Percentiles rank a stretch among this genome's conserved stretches.
These are phyloP conservation scores for Pseudogymnoascus sp. DNA, from an alignment of 2,329 filamentous ascomycete genomes.

Conservation along the genomic window DNA sequence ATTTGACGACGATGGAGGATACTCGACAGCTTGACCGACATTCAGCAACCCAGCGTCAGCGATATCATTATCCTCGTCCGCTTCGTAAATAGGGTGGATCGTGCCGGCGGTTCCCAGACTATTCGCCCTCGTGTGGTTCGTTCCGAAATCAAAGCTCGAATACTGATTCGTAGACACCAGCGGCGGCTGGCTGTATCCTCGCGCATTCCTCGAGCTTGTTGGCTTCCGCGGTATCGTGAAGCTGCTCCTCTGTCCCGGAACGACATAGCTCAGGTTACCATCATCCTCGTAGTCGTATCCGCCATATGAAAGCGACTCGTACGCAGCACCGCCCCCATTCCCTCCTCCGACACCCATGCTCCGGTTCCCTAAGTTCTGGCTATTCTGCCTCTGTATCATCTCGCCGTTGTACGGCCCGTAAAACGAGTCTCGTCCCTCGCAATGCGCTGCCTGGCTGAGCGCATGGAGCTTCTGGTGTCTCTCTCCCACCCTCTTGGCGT, in stretches of 20 bases:
- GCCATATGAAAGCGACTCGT: conserved; percentile 28
- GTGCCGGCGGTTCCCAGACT: conserved; percentile 39
- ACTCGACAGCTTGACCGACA: not conserved
- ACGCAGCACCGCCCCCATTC: conserved; percentile 15
- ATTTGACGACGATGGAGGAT: conserved; percentile 12
- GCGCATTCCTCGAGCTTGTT: conserved; percentile 21
- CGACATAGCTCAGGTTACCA: conserved; percentile 32
- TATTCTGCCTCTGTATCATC: conserved; percentile 17
- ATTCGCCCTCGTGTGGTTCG: conserved; percentile 33
- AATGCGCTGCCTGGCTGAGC: conserved; percentile 41
- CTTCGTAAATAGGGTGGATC: conserved; percentile 58
- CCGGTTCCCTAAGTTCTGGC: not conserved
- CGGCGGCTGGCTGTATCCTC: conserved; percentile 32
- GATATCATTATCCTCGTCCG: conserved; percentile 32
- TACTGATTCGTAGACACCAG: not conserved
- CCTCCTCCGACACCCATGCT: conserved; percentile 15
- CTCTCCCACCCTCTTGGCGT: conserved; percentile 27
- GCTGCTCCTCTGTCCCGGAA: conserved; percentile 31
- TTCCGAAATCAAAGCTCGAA: conserved; percentile 31
- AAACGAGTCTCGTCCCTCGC: conserved; percentile 16
- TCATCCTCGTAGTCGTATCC: conserved; percentile 22
- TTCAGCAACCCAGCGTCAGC: conserved; percentile 12
- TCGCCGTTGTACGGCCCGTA: not conserved
- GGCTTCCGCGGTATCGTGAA: conserved; percentile 29
- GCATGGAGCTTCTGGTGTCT: conserved; percentile 48